Evolutionary conservation across 106 monocot species (phyloP), one percentile per base, ranked within the genome.

Genomic region (Iris macrosiphon): DNA sequence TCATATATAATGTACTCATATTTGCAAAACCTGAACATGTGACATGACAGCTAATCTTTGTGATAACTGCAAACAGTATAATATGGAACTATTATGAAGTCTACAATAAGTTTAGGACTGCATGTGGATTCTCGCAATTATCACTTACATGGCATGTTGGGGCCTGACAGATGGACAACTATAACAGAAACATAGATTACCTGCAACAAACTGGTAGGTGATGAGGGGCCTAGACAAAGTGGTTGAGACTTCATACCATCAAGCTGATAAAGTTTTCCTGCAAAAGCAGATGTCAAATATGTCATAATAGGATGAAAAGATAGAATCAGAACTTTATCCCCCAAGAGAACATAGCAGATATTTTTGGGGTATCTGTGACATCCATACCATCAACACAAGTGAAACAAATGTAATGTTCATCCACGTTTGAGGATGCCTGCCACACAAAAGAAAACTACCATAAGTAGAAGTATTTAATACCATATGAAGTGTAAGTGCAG

Each of bases 381-480:
- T 29, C 18, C 67, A 31, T 77, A 94, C 94, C 84, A 65, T 94
- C 71, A 55, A 85, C 76, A 76, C 81, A 85, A 51, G 80, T 72
- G 58, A 96, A 96, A 57, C 90, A 90, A 52, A 80, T 70, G 70
- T 77, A 96, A 64, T 96, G 90, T 45, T 89, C 77, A 35, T 90
- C 62, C 7, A 96, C 89, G 35, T 75, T 37, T 30, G 65, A 37
- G 61, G 53, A 42, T 40, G 80, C 83, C 96, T 96, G 76, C 50
- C 3, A 65, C 57, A 31, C 27, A 32, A 21, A 53, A 18, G n/a
- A 10, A 31, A 13, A 26, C 15, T 12, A 32, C 19, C 22, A 49
- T 35, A 21, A 35, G 33, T n/a, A n/a, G n/a, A n/a, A n/a, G n/a
- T n/a, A n/a, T n/a, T n/a, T n/a, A n/a, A n/a, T n/a, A n/a, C n/a